A percentile compares a stretch with the other conserved stretches of the same genome.
Conservation (phyloP, 768 basidiomycete species). For the Arthromyces matolae region DNA sequence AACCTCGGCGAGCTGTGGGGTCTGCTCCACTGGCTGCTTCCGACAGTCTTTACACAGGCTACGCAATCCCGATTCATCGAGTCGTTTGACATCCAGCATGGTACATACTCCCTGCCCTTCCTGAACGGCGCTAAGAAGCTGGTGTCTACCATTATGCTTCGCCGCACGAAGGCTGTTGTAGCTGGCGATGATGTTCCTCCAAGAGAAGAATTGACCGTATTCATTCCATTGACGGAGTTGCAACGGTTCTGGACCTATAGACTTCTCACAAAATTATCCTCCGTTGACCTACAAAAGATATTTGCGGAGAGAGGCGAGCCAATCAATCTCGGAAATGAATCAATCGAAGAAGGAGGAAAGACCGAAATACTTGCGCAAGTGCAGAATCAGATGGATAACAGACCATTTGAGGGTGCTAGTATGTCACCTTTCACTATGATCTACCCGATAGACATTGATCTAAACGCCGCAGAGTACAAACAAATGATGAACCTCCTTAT, state of each 20-base stretch:
- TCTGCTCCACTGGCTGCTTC: constrained; percentile 54
- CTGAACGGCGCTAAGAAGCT: constrained; percentile 46
- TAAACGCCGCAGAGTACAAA: constrained; percentile 39
- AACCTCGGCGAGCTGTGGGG: constrained; percentile 57
- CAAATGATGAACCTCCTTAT: constrained; percentile 66
- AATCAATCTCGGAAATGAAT: constrained; percentile 21
- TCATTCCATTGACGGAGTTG: constrained; percentile 53
- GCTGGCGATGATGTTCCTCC: constrained; percentile 47
- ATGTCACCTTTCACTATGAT: constrained; percentile 17
- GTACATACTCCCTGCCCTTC: constrained; percentile 47
- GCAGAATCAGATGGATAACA: background rate
- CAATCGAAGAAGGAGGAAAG: constrained; percentile 23
- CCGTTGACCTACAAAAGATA: constrained; percentile 43
- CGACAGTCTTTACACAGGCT: constrained; percentile 44
- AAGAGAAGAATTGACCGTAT: constrained; percentile 52
- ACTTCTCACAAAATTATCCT: constrained; percentile 50
- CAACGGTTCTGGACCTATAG: constrained; percentile 63
- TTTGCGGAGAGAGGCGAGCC: constrained; percentile 29
- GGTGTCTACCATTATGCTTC: constrained; percentile 51
- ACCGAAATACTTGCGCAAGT: background rate
- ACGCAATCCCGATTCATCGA: constrained; percentile 47
- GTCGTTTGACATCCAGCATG: constrained; percentile 51
- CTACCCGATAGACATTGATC: background rate
- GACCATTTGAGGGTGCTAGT: constrained; percentile 27
- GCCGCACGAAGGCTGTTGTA: constrained; percentile 54